These are phyloP conservation scores for Cyclocybe cylindracea DNA, from an alignment of 768 basidiomycete species.

Conservation along the genomic window DNA sequence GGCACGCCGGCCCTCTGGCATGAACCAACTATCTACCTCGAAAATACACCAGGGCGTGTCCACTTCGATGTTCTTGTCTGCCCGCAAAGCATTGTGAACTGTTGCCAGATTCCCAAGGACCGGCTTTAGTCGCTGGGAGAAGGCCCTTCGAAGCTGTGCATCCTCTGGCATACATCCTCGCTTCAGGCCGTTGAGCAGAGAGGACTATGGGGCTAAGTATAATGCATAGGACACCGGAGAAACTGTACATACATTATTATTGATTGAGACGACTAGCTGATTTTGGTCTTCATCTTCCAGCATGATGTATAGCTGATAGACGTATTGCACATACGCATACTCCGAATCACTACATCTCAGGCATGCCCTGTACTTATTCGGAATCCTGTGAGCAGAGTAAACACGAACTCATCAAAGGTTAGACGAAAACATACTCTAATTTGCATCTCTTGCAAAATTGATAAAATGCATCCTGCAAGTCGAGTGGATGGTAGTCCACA, in stretches of 20 bases:
- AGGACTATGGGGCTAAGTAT: conserved; percentile 31
- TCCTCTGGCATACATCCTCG: conserved; percentile 46
- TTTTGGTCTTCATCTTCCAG: conserved; percentile 51
- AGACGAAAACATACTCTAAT: conserved; percentile 34
- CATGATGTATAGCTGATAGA: conserved; percentile 50
- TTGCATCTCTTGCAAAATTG: conserved; percentile 56
- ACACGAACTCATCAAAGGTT: neutral
- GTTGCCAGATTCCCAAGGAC: conserved; percentile 49
- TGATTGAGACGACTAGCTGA: conserved; percentile 47
- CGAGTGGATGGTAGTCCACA: conserved; percentile 56
- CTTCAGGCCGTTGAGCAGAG: conserved; percentile 43
- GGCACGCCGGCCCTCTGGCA: conserved; percentile 20
- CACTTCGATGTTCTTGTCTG: conserved; percentile 8
- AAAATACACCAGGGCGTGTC: conserved; percentile 15
- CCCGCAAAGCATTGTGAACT: conserved; percentile 30
- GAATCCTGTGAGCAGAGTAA: conserved; percentile 37
- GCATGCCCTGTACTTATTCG: conserved; percentile 43
- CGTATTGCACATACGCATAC: conserved; percentile 46
- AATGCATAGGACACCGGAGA: neutral
- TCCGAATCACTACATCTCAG: conserved; percentile 54
- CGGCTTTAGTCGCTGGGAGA: conserved; percentile 42
- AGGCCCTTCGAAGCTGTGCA: conserved; percentile 29
- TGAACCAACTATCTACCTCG: conserved; percentile 30
- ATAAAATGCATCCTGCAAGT: conserved; percentile 46
- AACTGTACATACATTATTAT: conserved; percentile 38